phyloP scores from a whole-genome alignment of 2,329 filamentous ascomycete species.

The Cladosporium sp. region DNA sequence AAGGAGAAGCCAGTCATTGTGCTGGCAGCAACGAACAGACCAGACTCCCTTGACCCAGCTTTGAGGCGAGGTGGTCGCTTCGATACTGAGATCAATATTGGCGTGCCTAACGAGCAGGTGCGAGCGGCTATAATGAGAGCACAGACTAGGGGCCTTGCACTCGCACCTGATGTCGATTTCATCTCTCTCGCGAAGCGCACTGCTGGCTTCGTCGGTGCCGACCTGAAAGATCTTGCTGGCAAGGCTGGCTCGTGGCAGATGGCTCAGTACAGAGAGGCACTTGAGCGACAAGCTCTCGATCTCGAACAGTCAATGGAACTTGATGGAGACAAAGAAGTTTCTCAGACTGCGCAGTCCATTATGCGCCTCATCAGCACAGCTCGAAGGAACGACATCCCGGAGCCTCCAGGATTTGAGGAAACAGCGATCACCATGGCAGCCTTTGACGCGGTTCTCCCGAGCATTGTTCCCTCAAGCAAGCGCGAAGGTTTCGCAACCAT shows the following conservation, averaged over 20 bases:
- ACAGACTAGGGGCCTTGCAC: slow-evolving; percentile 58
- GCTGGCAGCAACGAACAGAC: slow-evolving; percentile 82
- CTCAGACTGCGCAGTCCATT: slow-evolving; percentile 17
- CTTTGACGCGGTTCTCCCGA: slow-evolving; percentile 68
- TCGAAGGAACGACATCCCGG: slow-evolving; percentile 37
- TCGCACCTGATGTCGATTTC: slow-evolving; percentile 69
- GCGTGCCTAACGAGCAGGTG: slow-evolving; percentile 72
- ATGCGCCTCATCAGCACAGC: slow-evolving; percentile 47
- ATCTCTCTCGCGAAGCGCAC: slow-evolving; percentile 70
- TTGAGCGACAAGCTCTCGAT: slow-evolving; percentile 33
- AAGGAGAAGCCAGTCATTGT: slow-evolving; percentile 71
- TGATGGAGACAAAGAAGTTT: slow-evolving; percentile 32
- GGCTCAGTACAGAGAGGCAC: slow-evolving; percentile 50
- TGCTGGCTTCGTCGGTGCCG: slow-evolving; percentile 87
- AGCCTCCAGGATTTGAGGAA: slow-evolving; percentile 49
- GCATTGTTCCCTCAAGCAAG: slow-evolving; percentile 73
- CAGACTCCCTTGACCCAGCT: slow-evolving; percentile 77
- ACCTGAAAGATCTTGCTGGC: slow-evolving; percentile 66
- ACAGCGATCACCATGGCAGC: slow-evolving; percentile 58
- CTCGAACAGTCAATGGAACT: slow-evolving; percentile 46
- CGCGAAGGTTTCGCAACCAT: slow-evolving; percentile 93
- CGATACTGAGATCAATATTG: slow-evolving; percentile 77
- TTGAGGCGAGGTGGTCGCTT: slow-evolving; percentile 70
- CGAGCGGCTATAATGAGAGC: slow-evolving; percentile 72
- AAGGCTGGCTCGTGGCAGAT: slow-evolving; percentile 61